These are phyloP conservation scores for Torulaspora quercuum DNA, from an alignment of 805 yeast genomes.

Conservation along the genomic window DNA sequence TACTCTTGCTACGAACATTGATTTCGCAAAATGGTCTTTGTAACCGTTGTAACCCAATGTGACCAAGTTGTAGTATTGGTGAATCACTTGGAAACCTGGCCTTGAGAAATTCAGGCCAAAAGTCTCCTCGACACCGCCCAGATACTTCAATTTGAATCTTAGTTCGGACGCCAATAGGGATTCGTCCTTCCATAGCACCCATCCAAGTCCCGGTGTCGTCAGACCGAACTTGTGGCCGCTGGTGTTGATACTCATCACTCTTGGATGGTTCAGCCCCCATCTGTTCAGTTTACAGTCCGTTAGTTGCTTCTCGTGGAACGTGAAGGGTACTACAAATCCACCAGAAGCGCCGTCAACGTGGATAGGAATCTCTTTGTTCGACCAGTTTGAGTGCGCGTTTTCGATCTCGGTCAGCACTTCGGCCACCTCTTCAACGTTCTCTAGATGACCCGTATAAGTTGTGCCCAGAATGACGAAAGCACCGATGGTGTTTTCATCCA, in stretches of 20 bases:
- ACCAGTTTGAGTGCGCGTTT: constrained; percentile 29
- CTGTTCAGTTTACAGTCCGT: constrained; percentile 16
- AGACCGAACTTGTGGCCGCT: constrained; percentile 93
- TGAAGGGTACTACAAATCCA: constrained; percentile 82
- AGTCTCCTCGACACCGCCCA: constrained; percentile 86
- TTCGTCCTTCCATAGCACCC: constrained; percentile 79
- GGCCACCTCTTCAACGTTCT: constrained; percentile 61
- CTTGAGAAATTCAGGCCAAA: constrained; percentile 85
- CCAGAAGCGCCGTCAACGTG: constrained; percentile 96
- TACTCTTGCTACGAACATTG: constrained; percentile 71
- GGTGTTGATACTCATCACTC: constrained; percentile 82
- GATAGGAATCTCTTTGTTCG: constrained; percentile 60
- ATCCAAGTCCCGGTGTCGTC: constrained; percentile 87
- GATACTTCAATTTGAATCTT: constrained; percentile 72
- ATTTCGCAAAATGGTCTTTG: constrained; percentile 53
- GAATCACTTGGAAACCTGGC: constrained; percentile 87
- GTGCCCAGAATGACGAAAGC: constrained; percentile 85
- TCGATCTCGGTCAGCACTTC: constrained; percentile 68
- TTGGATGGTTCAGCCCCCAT: constrained; percentile 78
- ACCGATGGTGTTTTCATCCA: constrained; percentile 93
- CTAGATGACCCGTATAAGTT: constrained; percentile 91
- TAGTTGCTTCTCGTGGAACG: constrained; percentile 59
- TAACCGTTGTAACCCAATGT: constrained; percentile 72
- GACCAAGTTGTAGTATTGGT: constrained; percentile 80
- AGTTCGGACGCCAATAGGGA: constrained; percentile 63